Base-by-base conservation (phyloP, 352 stramenopile species). In the Globisporangium canariense region DNA sequence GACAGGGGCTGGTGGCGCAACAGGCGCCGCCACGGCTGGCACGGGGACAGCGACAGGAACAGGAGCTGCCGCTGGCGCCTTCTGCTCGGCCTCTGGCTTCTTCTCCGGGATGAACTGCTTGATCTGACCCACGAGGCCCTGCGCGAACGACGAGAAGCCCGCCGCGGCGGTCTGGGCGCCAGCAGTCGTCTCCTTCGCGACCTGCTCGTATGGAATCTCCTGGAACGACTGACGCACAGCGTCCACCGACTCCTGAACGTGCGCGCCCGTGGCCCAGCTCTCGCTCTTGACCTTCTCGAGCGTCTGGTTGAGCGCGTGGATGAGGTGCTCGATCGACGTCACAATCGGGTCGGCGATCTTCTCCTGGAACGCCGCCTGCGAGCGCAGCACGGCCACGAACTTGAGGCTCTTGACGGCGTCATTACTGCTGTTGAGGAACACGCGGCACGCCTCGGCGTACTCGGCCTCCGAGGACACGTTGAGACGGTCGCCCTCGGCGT, bases 391-490 rank as follows among this genome's bases (percentile, higher is more conserved):
- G n/a, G 79, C 82, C 36, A 75, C 77, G 62, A 93, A 93, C 64
- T 86, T 88, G 71, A 93, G 75, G 62, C 72, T 79, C 76, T 85
- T 86, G 36, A 81, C 62, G 11, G 77, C 38, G 51, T 74, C 69
- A 14, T 63, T n/a, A n/a, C n/a, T 41, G 16, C 65, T 66, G 28
- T 55, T 73, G 40, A 82, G 68, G 60, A 88, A 86, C 16, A 89
- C 76, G 53, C 72, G 73, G 53, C 81, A 75, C 20, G 84, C 84
- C 58, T 88, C 80, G 22, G 73, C 63, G 47, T 86, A 83, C 51
- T 93, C 84, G 53, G 71, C 77, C 53, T 89, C 77, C 47, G 82
- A 89, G 47, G 58, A 69, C 51, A 93, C 82, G 61, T 88, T 91
- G 51, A 90, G 55, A 51, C 71, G 72, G 65, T 89, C 79, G 58